Base-by-base conservation (phyloP, 164 flowering plant species). In the Chimonanthus salicifolius region DNA sequence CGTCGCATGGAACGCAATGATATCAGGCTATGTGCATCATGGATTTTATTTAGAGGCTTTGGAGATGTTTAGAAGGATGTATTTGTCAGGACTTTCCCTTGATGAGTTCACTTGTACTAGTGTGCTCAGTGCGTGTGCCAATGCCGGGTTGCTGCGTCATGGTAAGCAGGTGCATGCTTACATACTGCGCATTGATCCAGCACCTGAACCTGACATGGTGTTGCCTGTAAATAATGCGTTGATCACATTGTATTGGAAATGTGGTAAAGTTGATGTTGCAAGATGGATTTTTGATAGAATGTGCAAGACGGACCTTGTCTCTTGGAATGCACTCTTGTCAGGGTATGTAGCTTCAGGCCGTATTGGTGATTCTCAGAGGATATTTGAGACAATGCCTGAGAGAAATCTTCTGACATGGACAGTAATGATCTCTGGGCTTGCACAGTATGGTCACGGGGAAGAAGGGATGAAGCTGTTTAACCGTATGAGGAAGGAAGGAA, bases 371-470 rank as follows among this genome's bases (percentile, higher is more conserved):
- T 87, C 85, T 20, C 77, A 71, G 77, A 69, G n/a, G 7, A 60
- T 88, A 45, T 87, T 85, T 72, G 76, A 73, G 46, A 69, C 69
- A 69, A 85, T 87, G 84, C 79, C 80, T 2, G 80, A 78, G 69
- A 85, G 68, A 70, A 84, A 72, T 75, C 51, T 69, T 44, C 68
- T 87, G 68, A 63, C 92, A 45, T 88, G 92, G 88, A 78, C 82
- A 8, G 85, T 87, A 18, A 83, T 87, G 84, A 82, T 88, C 60
- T 84, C 97, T 47, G 94, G 87, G 9, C 78, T 82, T 58, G 90
- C 93, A 8, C 93, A 93, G 18, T 82, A 84, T 77, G 91, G 93
- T 16, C 74, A 64, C 60, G 92, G 89, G 2, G 98, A 93, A 77
- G 94, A 93, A 68, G 90, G 84, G 47, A 54, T 93, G 71, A 88